Evolutionary conservation across 2,329 filamentous ascomycete species (phyloP).

Genomic region (Piedraia hortae): DNA sequence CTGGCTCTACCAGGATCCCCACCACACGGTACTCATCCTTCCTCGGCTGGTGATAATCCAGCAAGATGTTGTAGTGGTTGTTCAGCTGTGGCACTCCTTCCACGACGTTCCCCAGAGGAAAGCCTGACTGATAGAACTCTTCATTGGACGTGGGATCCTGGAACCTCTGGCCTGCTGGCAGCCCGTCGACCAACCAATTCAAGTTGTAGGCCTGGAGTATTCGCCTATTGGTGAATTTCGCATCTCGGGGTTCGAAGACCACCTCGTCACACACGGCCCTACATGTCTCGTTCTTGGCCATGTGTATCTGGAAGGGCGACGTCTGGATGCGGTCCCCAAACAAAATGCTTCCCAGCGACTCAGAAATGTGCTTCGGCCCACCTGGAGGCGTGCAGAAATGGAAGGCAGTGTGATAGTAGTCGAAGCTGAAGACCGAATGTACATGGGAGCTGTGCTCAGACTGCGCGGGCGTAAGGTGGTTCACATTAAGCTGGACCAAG

Average conservation of each 20-base stretch:
- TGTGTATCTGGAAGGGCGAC: slow-evolving; percentile 73
- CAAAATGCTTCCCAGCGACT: slow-evolving; percentile 81
- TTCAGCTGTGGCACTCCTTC: slow-evolving; percentile 38
- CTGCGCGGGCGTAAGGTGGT: slow-evolving; percentile 66
- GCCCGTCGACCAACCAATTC: slow-evolving; percentile 85
- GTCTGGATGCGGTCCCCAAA: slow-evolving; percentile 94
- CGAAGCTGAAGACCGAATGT: slow-evolving; percentile 80
- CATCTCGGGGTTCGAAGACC: slow-evolving; percentile 36
- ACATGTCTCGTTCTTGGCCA: slow-evolving; percentile 70
- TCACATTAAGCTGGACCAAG: slow-evolving; percentile 66
- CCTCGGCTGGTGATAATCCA: slow-evolving; percentile 70
- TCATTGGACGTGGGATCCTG: slow-evolving; percentile 47
- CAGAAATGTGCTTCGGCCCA: slow-evolving; percentile 53
- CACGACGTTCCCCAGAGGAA: slow-evolving; percentile 36
- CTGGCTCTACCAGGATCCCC: slow-evolving; percentile 66
- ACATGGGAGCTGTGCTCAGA: slow-evolving; percentile 51
- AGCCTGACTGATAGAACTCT: slow-evolving; percentile 75
- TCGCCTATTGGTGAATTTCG: slow-evolving; percentile 54
- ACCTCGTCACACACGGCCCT: slow-evolving; percentile 45
- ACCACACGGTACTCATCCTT: slow-evolving; percentile 60
- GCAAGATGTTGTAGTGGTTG: slow-evolving; percentile 83
- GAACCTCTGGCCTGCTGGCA: slow-evolving; percentile 69
- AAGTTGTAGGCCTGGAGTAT: slow-evolving; percentile 72
- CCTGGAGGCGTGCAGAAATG: slow-evolving; percentile 62
- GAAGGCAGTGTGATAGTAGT: slow-evolving; percentile 78